A percentile compares a stretch with the other conserved stretches of the same genome.
These are phyloP conservation scores for Solanum aculeatissimum DNA, from an alignment of 305 asterid species.

Conservation along the genomic window DNA sequence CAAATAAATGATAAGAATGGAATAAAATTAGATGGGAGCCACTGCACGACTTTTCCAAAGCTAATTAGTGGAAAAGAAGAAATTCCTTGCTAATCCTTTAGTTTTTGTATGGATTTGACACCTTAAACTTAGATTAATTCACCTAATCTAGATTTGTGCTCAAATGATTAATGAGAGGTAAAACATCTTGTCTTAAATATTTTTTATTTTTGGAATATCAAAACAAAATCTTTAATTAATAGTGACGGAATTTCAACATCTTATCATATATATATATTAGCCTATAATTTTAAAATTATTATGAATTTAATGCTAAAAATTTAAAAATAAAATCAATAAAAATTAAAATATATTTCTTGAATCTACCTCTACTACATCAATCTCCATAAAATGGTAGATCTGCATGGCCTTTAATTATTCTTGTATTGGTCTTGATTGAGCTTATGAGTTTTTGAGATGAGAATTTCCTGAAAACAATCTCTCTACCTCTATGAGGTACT, in stretches of 20 bases:
- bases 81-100: background rate
- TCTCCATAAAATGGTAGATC: background rate
- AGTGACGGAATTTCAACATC: too few relatives aligned
- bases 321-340: too few relatives aligned
- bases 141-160: background rate
- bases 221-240: background rate
- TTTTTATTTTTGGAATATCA: background rate
- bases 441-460: too few relatives aligned
- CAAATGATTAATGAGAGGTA: background rate
- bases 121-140: background rate
- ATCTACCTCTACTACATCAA: background rate
- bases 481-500: too few relatives aligned
- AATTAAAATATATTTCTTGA: background rate
- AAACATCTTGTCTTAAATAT: background rate
- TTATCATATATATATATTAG: too few relatives aligned
- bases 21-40: background rate
- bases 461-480: too few relatives aligned
- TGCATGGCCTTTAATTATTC: background rate
- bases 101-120: background rate
- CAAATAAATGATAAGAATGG: background rate
- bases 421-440: background rate
- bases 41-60: background rate
- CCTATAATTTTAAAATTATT: too few relatives aligned
- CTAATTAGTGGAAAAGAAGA: background rate
- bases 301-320: too few relatives aligned